Conservation (phyloP, 2,329 filamentous ascomycete species). For the Berkeleyomyces basicola region DNA sequence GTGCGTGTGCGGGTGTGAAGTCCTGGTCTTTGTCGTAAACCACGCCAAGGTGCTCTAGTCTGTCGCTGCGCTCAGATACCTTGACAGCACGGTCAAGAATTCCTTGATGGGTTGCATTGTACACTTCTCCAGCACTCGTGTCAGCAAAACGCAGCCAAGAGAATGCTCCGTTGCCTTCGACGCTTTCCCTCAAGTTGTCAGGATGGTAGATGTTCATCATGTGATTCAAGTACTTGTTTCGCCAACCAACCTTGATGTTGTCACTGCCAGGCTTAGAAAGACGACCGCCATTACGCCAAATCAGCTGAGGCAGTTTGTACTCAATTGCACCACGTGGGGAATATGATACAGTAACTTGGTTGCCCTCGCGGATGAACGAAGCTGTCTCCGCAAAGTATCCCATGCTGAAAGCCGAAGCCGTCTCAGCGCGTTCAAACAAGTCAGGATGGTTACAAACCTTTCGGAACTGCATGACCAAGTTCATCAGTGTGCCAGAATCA, state of each 20-base stretch:
- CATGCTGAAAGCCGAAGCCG: conserved; percentile 67
- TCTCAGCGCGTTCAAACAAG: conserved; percentile 87
- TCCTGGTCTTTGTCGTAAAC: conserved; percentile 53
- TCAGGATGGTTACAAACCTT: conserved; percentile 99
- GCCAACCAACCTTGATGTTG: conserved; percentile 65
- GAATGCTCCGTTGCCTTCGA: conserved; percentile 49
- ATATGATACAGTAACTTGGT: conserved; percentile 63
- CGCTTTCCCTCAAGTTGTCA: conserved; percentile 54
- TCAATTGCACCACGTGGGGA: conserved; percentile 77
- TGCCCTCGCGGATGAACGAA: conserved; percentile 82
- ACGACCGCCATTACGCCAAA: conserved; percentile 70
- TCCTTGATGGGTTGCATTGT: conserved; percentile 49
- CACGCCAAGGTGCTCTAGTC: conserved; percentile 49
- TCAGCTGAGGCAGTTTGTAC: conserved; percentile 61
- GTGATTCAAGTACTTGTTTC: conserved; percentile 56
- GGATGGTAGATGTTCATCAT: conserved; percentile 85
- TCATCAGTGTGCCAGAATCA: conserved; percentile 94
- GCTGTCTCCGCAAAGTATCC: conserved; percentile 88
- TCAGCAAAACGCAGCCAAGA: conserved; percentile 85
- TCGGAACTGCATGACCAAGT: conserved; percentile 98
- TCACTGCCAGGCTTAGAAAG: conserved; percentile 55
- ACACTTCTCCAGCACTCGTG: conserved; percentile 55
- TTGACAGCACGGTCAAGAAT: conserved; percentile 59
- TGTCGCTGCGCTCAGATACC: conserved; percentile 35
- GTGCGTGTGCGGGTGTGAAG: conserved; percentile 55